Evolutionary conservation across 176 grass and related monocot genomes (phyloP).

Genomic region (Musa schizocarpa): DNA sequence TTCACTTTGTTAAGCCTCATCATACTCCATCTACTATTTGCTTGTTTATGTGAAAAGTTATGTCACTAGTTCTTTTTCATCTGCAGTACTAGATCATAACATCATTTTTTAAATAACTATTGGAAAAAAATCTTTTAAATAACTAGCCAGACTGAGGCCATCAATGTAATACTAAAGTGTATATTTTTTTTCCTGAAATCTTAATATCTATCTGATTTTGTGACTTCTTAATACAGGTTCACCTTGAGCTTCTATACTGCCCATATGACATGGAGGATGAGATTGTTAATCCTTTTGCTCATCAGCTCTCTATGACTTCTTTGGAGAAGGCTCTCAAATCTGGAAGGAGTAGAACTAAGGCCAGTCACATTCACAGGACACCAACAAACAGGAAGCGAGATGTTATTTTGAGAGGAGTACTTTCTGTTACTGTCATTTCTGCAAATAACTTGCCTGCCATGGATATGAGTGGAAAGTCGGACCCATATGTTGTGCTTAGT

Average conservation of each 20-base stretch:
- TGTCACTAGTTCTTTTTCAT: too few species aligned
- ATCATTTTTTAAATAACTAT: too few species aligned
- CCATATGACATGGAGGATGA: slow-evolving; percentile 41
- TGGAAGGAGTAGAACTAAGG: slow-evolving; percentile 50
- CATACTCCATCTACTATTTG: too few species aligned
- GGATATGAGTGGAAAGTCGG: slow-evolving; percentile 92
- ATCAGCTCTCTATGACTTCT: slow-evolving; percentile 65
- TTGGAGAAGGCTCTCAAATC: slow-evolving; percentile 91
- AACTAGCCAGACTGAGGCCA: too few species aligned
- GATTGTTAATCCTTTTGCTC: slow-evolving; percentile 60
- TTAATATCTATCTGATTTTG: too few species aligned
- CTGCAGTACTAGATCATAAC: too few species aligned
- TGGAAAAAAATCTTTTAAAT: too few species aligned
- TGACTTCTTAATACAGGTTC: background rate
- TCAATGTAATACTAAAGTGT: too few species aligned
- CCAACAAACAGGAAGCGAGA: slow-evolving; percentile 67
- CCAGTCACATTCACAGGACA: slow-evolving; percentile 32
- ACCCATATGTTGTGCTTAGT: slow-evolving; percentile 72
- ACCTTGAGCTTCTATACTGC: slow-evolving; percentile 9
- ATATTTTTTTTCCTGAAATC: too few species aligned
- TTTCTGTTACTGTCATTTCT: slow-evolving; percentile 84
- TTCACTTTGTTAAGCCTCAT: too few species aligned
- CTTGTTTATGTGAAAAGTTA: too few species aligned
- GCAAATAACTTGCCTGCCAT: slow-evolving; percentile 85
- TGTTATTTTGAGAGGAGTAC: slow-evolving; percentile 86